Conservation (phyloP, 2,329 filamentous ascomycete genomes). For the Falciphora oryzae region DNA sequence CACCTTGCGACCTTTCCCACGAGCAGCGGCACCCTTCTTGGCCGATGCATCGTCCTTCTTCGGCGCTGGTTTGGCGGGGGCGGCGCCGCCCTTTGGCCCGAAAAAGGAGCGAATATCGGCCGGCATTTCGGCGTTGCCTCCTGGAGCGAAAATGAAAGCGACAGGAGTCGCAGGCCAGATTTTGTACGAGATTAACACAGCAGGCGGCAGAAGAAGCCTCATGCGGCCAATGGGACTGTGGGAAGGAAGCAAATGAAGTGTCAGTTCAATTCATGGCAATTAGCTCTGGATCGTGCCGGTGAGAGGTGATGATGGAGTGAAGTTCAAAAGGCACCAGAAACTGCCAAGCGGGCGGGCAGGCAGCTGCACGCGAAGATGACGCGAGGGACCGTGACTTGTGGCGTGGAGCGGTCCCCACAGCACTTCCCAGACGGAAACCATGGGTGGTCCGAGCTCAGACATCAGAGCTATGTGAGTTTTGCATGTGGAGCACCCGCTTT, state of each 20-base stretch:
- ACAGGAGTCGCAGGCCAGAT: neutral
- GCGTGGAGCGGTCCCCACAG: constrained; percentile 12
- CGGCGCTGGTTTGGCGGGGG: constrained; percentile 40
- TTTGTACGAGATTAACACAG: neutral
- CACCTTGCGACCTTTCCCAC: constrained; percentile 56
- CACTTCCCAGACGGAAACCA: neutral
- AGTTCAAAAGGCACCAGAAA: neutral
- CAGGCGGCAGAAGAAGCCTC: neutral
- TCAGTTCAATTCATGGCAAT: neutral
- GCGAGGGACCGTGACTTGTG: constrained; percentile 10
- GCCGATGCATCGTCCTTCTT: constrained; percentile 40
- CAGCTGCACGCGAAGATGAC: constrained; percentile 6
- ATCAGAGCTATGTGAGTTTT: constrained; percentile 4
- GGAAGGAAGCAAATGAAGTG: neutral
- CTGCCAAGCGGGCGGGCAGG: neutral
- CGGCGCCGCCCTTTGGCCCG: constrained; percentile 62
- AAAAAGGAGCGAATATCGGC: constrained; percentile 87
- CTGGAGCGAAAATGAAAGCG: neutral
- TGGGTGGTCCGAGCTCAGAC: constrained; percentile 16
- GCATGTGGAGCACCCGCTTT: neutral
- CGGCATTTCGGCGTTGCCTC: constrained; percentile 57
- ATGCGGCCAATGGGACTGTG: neutral
- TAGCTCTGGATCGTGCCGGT: no score
- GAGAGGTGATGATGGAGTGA: neutral
- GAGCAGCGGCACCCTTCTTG: constrained; percentile 33